Base-by-base conservation (phyloP, 2,329 filamentous ascomycete genomes). In the Talaromyces funiculosus region DNA sequence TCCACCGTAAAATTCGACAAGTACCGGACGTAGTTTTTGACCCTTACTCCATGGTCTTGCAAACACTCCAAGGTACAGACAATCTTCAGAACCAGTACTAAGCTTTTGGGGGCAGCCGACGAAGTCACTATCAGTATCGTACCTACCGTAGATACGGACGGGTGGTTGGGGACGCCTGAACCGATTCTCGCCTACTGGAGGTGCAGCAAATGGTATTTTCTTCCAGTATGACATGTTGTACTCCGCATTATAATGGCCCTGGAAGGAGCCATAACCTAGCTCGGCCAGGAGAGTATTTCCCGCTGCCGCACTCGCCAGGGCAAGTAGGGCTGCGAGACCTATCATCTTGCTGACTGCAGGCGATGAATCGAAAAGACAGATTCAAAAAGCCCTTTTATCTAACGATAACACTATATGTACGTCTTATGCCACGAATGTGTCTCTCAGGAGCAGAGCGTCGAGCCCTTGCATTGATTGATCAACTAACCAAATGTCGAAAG, bases 101-200 rank as follows among this genome's bases (percentile, higher is more conserved):
- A 45, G 42, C 42, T 45, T 45, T 45, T 45, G 42, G 2, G 42
- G 42, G 12, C 42, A 45, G 24, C 20, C 42, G 20, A 16, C 5
- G 22, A 45, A 45, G 14, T 12, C 7, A 45, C 42, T 45, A 14
- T 24, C 16, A 26, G 42, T 45, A 45, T 45, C 42, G 22, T 45
- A 45, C 12, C 12, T 24, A 8, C 20, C 42, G 12, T 45, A 8
- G 22, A 26, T 45, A 3, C 26, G 42, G 16, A 7, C 24, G 1
- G 83, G 83, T 6, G 83, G 83, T 64, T 87, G 84, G 2, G 84
- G 84, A 0, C 78, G 82, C 57, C 84, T 80, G 67, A 87, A 87
- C 4, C 84, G 80, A 66, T 86, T 85, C 51, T 77, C 67, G 1
- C 83, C 83, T 12, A 78, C 72, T 14, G 85, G 84, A 1, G 85